These are phyloP conservation scores for Fraxinus nigra DNA, from an alignment of 305 asterid species.

Conservation along the genomic window DNA sequence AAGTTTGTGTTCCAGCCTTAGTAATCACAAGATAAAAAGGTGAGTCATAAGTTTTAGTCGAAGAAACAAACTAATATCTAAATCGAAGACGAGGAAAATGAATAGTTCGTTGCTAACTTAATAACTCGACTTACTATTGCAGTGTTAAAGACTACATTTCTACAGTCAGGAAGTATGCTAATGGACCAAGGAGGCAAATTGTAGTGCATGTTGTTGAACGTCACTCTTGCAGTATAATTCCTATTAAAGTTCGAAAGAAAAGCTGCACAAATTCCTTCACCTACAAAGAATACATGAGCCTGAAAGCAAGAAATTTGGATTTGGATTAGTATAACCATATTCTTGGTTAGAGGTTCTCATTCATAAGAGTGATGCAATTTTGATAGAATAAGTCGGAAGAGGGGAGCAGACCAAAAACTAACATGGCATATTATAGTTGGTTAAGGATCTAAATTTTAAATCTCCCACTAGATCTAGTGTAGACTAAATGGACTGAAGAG, in stretches of 20 bases:
- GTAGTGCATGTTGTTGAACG: constrained; percentile 40
- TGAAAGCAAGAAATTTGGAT: constrained; percentile 7
- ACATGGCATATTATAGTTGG: no score
- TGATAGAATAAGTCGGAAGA: background rate
- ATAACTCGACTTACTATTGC: constrained; percentile 38
- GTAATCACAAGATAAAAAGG: background rate
- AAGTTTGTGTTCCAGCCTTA: constrained; percentile 57
- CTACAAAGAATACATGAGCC: constrained; percentile 45
- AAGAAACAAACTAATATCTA: background rate
- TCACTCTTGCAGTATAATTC: constrained; percentile 36
- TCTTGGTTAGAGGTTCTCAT: background rate
- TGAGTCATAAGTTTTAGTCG: background rate
- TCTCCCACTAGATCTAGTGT: no score
- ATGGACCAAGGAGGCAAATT: constrained; percentile 65
- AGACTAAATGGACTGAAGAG: no score
- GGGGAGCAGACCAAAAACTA: no score
- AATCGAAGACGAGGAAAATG: background rate
- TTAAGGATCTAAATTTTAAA: no score
- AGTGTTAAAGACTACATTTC: constrained; percentile 50
- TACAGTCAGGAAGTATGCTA: constrained; percentile 66
- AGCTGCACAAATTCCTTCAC: constrained; percentile 49
- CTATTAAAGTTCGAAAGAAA: constrained; percentile 52
- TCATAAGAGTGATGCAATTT: background rate
- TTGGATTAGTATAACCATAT: background rate
- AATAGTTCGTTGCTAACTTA: background rate